Conservation (phyloP, 2,329 filamentous ascomycete genomes). For the Talaromyces sp. region DNA sequence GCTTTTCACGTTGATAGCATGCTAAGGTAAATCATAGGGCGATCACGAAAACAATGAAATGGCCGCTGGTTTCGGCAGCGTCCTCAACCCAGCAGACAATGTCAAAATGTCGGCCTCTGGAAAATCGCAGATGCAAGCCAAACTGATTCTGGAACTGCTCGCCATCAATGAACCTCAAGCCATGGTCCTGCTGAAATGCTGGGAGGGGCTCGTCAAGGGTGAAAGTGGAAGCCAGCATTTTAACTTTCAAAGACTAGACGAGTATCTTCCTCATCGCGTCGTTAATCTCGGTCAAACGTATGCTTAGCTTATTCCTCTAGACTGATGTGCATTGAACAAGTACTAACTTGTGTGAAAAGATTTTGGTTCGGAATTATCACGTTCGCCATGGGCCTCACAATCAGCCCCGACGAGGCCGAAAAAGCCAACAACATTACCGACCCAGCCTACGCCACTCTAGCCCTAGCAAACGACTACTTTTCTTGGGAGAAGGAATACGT, state of each 20-base stretch:
- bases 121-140: slow-evolving; percentile 7
- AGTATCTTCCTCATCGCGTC: slow-evolving; percentile 29
- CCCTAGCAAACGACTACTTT: slow-evolving; percentile 40
- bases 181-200: slow-evolving; percentile 2
- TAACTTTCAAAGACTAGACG: slow-evolving; percentile 25
- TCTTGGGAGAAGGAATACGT: slow-evolving; percentile 38
- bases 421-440: slow-evolving; percentile 20
- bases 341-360: not conserved
- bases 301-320: not conserved
- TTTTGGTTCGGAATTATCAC: slow-evolving; percentile 9
- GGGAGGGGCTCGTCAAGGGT: not conserved
- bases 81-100: slow-evolving; percentile 15
- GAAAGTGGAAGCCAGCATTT: not conserved
- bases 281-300: slow-evolving; percentile 31
- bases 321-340: too few species aligned
- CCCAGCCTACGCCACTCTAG: slow-evolving; percentile 29
- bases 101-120: not conserved
- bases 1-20: not conserved
- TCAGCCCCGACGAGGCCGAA: not conserved
- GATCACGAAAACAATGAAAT: slow-evolving; percentile 25
- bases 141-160: not conserved
- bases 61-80: slow-evolving; percentile 24
- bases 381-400: slow-evolving; percentile 5
- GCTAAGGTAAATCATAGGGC: slow-evolving; percentile 26
- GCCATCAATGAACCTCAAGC: not conserved